Evolutionary conservation across 202 grass and related monocot species (phyloP).

Genomic region (Cymbopogon flexuosus): DNA sequence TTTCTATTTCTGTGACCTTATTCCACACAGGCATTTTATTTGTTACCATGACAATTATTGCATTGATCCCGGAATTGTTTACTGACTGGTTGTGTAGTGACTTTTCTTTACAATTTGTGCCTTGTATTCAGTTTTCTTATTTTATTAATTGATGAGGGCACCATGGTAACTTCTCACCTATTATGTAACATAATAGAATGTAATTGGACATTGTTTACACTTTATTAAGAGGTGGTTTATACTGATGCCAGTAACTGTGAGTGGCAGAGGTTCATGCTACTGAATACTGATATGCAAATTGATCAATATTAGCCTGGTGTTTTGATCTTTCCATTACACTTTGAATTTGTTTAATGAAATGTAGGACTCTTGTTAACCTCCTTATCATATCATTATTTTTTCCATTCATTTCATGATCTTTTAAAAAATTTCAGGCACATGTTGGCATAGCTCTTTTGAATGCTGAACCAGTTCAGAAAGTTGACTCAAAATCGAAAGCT

Average conservation of each 20-base stretch:
- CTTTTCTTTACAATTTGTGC: background rate
- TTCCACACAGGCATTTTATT: background rate
- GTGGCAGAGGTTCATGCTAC: background rate
- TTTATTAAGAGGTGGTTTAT: background rate
- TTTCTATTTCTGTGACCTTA: background rate
- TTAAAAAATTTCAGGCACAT: slow-evolving; percentile 64
- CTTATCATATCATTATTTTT: slow-evolving; percentile 15
- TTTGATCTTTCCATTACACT: slow-evolving; percentile 19
- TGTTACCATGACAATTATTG: slow-evolving; percentile 18
- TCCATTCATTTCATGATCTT: background rate
- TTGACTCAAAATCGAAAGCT: slow-evolving; percentile 57
- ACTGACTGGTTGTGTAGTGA: background rate
- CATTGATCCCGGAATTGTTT: background rate
- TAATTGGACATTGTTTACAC: background rate
- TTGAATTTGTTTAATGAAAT: slow-evolving; percentile 24
- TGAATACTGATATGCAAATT: slow-evolving; percentile 2
- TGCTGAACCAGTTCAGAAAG: slow-evolving; percentile 65
- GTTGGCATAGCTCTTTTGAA: slow-evolving; percentile 93
- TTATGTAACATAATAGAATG: background rate
- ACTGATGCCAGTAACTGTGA: background rate
- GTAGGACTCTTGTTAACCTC: background rate
- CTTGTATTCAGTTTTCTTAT: background rate
- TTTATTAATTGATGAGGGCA: slow-evolving; percentile 3
- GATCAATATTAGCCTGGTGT: background rate
- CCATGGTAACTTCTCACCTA: background rate